These are phyloP conservation scores for Bretschneidera sinensis DNA, from an alignment of 345 rosid species.

Conservation along the genomic window DNA sequence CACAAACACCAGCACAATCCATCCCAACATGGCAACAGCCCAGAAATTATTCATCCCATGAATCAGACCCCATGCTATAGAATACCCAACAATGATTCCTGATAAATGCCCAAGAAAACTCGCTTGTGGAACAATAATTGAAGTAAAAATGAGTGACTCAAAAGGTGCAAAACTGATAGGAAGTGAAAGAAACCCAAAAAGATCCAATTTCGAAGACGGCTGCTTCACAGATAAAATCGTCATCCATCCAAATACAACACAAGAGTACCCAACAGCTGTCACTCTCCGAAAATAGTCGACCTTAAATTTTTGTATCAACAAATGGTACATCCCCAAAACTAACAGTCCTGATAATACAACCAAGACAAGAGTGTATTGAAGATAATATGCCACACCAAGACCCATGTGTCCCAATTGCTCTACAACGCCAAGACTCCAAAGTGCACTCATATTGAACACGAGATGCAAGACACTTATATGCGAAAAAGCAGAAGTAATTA, in stretches of 20 bases:
- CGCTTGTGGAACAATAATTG: constrained; percentile 97
- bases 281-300: constrained; percentile 84
- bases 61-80: constrained; percentile 90
- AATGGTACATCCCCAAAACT: constrained; percentile 75
- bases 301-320: constrained; percentile 69
- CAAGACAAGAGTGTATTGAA: constrained; percentile 82
- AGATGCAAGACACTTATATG: constrained; percentile 92
- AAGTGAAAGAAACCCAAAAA: constrained; percentile 85
- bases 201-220: constrained; percentile 88
- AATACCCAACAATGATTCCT: constrained; percentile 87
- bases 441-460: constrained; percentile 94
- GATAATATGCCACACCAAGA: constrained; percentile 77
- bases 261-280: constrained; percentile 95
- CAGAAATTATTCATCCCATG: constrained; percentile 95
- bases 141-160: constrained; percentile 88
- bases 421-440: constrained; percentile 94
- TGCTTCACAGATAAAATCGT: constrained; percentile 91
- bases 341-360: constrained; percentile 69
- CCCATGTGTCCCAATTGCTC: constrained; percentile 71
- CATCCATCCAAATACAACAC: constrained; percentile 99
- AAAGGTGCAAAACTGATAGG: constrained; percentile 97
- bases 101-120: constrained; percentile 95
- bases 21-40: constrained; percentile 85
- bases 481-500: constrained; percentile 92
- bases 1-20: constrained; percentile 65